Base-by-base conservation (phyloP, 371 early-diverging fungal species). In the Apophysomyces sp. region DNA sequence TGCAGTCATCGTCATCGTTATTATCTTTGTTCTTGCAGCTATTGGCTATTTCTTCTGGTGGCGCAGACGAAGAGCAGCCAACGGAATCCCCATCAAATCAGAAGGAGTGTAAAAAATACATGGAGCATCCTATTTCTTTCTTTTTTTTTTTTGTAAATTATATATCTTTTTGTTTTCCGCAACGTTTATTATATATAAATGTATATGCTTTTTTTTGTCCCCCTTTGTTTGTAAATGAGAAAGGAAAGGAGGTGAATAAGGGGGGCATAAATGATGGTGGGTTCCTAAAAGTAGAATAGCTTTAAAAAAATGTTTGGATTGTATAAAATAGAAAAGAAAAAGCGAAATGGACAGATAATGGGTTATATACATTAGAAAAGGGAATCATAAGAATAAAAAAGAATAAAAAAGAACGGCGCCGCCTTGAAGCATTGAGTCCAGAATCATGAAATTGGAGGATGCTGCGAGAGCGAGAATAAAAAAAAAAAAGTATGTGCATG, bases 1-100 rank as follows among this genome's bases (percentile, higher is more conserved):
- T 70, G 80, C 80, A 28, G 77, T 80, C 21, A 80, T 80, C 62
- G 80, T 80, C 40, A 76, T 80, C 59, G 63, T 69, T 16, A 39
- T 61, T 29, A 32, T 69, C 9, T 64, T 69, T 55, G 61, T 69
- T 15, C 24, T 69, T 0, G 69, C 65, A 24, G 56, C 41, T 11
- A 18, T 32, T 18, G 12, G 30, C 9, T 69, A 64, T 21, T 16
- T 51, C 30, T 61, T 57, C 21, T 69, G 55, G 49, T 34, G 27
- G 31, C 39, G 51, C 12, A 54, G 62, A 30, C 21, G 30, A 26
- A 44, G 49, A 44, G 49, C 49, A 21, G 6, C 21, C 9, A 44
- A 11, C 24, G 21, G 21, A 21, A 18, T 21, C 8, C 49, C 49
- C 7, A 3, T 44, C 49, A 18, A 21, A 44, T 44, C 49, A 6